These are phyloP conservation scores for Hebeloma cylindrosporum DNA, from an alignment of 768 basidiomycete genomes.

Conservation along the genomic window DNA sequence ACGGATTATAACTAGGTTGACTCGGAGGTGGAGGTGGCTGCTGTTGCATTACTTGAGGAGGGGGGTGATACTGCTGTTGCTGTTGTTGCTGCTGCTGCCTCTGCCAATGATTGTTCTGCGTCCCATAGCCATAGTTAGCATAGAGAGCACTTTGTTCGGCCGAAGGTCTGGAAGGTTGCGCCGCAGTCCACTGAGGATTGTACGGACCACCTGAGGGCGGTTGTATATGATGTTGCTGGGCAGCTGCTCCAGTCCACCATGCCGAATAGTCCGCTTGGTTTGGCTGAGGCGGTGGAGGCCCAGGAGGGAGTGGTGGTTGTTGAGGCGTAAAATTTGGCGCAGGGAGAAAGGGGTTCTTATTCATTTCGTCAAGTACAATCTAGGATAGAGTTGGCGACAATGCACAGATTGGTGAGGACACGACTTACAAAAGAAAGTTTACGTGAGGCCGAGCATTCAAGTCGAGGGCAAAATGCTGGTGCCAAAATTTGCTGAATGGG, in stretches of 20 bases:
- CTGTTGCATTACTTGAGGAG: conserved; percentile 54
- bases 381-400: neutral
- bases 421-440: no score
- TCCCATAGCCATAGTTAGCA: conserved; percentile 90
- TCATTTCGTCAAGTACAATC: conserved; percentile 46
- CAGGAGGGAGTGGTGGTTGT: conserved; percentile 79
- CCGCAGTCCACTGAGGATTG: conserved; percentile 64
- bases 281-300: conserved; percentile 70
- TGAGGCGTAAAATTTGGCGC: conserved; percentile 66
- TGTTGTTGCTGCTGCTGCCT: conserved; percentile 63
- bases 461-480: neutral
- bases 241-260: conserved; percentile 68
- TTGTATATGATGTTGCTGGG: conserved; percentile 51
- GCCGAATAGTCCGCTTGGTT: conserved; percentile 71
- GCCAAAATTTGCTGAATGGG: conserved; percentile 15
- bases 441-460: neutral
- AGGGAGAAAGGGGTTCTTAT: conserved; percentile 82
- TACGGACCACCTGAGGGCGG: conserved; percentile 51
- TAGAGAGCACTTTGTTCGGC: conserved; percentile 84
- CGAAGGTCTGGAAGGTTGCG: conserved; percentile 65
- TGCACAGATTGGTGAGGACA: neutral
- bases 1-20: conserved; percentile 71
- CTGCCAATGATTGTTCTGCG: conserved; percentile 61
- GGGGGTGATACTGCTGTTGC: conserved; percentile 51
- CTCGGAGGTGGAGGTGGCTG: conserved; percentile 53